Evolutionary conservation across 768 basidiomycete species (phyloP), one percentile per base, ranked within the genome.

Genomic region (Macrolepiota fuliginosa): DNA sequence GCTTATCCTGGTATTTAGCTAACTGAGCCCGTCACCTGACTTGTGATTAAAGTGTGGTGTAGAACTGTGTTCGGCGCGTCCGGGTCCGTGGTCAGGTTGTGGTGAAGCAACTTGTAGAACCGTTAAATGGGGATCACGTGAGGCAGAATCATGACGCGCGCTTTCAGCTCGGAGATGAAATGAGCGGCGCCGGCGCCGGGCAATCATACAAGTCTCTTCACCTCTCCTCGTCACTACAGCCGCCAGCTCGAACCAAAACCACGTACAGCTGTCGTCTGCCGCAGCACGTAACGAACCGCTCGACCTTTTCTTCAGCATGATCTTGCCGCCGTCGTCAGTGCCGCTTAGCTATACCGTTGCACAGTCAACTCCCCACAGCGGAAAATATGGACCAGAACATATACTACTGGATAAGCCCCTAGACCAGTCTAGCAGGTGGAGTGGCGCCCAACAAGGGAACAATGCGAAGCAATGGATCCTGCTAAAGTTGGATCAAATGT

Each of bases 341-440:
- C 69, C 74, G 24, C 63, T 83, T 54, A 64, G 66, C 6, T 90
- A 86, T 63, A 74, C 79, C 0, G 83, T 91, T 36, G 79, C 80
- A 0, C 79, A 80, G 22, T 83, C 84, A 40, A 88, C 88, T n/a
- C 81, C 88, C 37, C 89, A 89, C 71, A 90, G 88, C 66, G 87
- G 86, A 2, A 79, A 77, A 64, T 91, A 91, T 74, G 78, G 76
- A 27, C 81, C 89, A 2, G 84, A 90, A 62, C 88, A 91, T 64
- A 89, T 92, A 58, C 72, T 88, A 25, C 74, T 83, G 19, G 85
- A 91, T 71, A 78, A 77, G 19, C 89, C 89, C 0, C 71, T 72
- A 54, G 88, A 91, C 67, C 84, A 83, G 61, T 75, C 79, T 2
- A 91, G 89, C 69, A 76, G 91, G 76, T 92, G 90, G 91, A 92